Conservation (phyloP, 805 yeast species). For the Yarrowia keelungensis region DNA sequence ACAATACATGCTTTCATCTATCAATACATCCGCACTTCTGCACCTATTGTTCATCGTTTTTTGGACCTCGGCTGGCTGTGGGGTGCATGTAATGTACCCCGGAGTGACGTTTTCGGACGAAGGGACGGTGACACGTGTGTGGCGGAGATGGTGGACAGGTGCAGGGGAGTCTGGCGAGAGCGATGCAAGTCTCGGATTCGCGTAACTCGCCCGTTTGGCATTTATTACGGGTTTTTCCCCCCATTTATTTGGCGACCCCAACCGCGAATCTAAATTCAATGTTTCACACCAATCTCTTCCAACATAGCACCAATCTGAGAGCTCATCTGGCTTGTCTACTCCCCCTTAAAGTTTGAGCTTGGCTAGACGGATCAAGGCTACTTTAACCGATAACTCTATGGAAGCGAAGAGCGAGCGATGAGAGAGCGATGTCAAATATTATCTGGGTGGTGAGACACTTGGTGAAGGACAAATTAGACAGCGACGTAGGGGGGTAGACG, state of each 20-base stretch:
- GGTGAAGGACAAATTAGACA: too few relatives aligned
- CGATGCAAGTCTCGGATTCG: too few relatives aligned
- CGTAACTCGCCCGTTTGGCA: neutral
- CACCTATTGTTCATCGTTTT: too few relatives aligned
- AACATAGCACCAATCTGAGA: constrained; percentile 1
- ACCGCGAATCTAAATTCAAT: constrained; percentile 15
- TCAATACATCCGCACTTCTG: neutral
- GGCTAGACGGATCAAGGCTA: constrained; percentile 12
- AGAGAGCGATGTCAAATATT: neutral
- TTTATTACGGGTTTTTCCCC: neutral
- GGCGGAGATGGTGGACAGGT: too few relatives aligned
- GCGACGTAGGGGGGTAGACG: too few relatives aligned
- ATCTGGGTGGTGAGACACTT: neutral
- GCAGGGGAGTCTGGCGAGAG: too few relatives aligned
- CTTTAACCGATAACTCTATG: constrained; percentile 13
- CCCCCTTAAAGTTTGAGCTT: constrained; percentile 10
- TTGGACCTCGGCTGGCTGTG: constrained; percentile 11
- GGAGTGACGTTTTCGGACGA: constrained; percentile 1
- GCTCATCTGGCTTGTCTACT: constrained; percentile 22
- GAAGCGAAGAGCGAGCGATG: constrained; percentile 5
- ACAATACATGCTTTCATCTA: neutral
- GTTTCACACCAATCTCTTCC: too few relatives aligned
- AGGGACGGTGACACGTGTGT: neutral
- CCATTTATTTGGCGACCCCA: too few relatives aligned
- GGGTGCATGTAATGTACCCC: neutral